Conservation (phyloP, 495 filamentous ascomycete genomes). For the Penicillium parvum region DNA sequence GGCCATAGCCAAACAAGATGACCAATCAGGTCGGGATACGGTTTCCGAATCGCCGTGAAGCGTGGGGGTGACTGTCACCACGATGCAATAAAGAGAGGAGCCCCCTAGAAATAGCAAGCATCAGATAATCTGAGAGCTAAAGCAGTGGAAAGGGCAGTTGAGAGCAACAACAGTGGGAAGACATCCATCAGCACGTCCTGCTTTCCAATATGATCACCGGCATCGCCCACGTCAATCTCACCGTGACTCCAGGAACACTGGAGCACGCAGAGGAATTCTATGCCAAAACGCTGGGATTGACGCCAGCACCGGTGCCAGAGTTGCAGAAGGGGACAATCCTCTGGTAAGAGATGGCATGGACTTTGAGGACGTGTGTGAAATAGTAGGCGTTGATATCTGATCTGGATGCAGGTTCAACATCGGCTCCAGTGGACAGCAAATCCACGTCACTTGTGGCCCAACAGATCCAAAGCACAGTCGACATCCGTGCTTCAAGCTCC, state of each 20-base stretch:
- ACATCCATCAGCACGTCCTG: neutral
- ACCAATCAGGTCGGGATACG: slow-evolving; percentile 18
- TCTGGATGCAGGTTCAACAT: slow-evolving; percentile 49
- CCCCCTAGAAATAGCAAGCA: neutral
- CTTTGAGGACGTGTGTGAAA: neutral
- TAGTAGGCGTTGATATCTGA: neutral
- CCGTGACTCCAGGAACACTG: slow-evolving; percentile 51
- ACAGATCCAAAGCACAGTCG: slow-evolving; percentile 43
- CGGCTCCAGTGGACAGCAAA: slow-evolving; percentile 51
- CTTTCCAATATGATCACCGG: slow-evolving; percentile 49
- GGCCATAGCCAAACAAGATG: too few relatives aligned
- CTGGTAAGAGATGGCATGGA: too few relatives aligned
- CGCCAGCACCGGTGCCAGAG: slow-evolving; percentile 44
- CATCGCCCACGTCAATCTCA: slow-evolving; percentile 58
- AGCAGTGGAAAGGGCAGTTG: too few relatives aligned
- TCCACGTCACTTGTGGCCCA: slow-evolving; percentile 51
- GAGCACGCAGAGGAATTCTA: slow-evolving; percentile 54
- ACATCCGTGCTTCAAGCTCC: slow-evolving; percentile 57
- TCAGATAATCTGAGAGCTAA: too few relatives aligned
- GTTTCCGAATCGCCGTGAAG: slow-evolving; percentile 11
- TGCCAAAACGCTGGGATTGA: slow-evolving; percentile 49
- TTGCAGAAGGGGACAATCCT: slow-evolving; percentile 45
- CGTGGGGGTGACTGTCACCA: slow-evolving; percentile 3
- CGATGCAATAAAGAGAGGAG: slow-evolving; percentile 2
- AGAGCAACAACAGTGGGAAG: too few relatives aligned